Base-by-base conservation (phyloP, 2,329 filamentous ascomycete species). In the Aspergillus flavus region DNA sequence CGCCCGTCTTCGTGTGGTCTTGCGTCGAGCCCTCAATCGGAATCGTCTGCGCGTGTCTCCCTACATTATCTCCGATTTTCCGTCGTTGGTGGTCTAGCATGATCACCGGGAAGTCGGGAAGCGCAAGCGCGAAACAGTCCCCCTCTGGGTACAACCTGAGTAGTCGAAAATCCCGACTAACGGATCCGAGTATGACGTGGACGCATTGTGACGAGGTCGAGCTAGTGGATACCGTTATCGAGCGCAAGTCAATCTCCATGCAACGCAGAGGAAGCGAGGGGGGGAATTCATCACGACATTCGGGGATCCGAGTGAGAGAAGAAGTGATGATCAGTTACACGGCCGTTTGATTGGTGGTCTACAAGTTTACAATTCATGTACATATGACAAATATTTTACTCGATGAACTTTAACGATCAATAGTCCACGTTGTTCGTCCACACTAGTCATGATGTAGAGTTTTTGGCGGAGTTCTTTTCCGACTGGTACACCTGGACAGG, bases 11-110 rank as follows among this genome's bases (percentile, higher is more conserved):
- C 32, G 36, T 59, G 30, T 59, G 57, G 57, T 59, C 57, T 1
- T 52, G 57, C 30, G 57, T 59, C 19, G 57, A 59, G n/a, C 57
- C 57, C 14, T 59, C 36, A 5, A 48, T 59, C 6, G 57, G 57
- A 0, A 59, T 59, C 11, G 48, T 59, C 45, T 59, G 57, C 16
- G 57, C 57, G 1, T 59, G 57, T 32, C 43, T 59, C n/a, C 57
- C 57, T 16, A 59, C 45, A 1, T 23, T 59, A 14, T 23, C 30
- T 2, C 57, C 46, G 3, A 23, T 59, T 12, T 52, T 59, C 57
- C 57, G 57, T 4, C 57, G 57, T 10, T 58, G 57, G 43, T 58
- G 57, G 57, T 39, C 57, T 1, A 48, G 7, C 23, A 26, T 48
- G 2, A 23, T 26, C 21, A 23, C n/a, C 12, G 43, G 43, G 12